Evolutionary conservation across 176 grass and related monocot species (phyloP).

Genomic region (Alopecurus myosuroides): DNA sequence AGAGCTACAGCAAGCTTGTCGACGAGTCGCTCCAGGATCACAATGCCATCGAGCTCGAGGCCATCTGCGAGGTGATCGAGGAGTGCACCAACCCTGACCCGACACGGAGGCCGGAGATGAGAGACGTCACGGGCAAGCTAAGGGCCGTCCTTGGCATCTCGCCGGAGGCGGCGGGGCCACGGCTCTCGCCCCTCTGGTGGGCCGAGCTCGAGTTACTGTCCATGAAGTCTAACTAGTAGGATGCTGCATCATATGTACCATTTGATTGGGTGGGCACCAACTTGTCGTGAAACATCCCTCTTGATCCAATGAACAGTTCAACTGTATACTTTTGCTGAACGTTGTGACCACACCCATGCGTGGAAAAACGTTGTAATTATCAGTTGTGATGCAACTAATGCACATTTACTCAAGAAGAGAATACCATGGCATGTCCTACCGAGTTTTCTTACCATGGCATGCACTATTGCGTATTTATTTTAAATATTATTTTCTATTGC

Average conservation of each 20-base stretch:
- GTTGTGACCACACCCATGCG: background rate
- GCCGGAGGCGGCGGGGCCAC: constrained; percentile 71
- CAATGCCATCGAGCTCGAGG: constrained; percentile 44
- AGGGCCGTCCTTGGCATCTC: constrained; percentile 43
- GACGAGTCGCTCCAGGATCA: constrained; percentile 51
- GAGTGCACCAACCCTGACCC: constrained; percentile 59
- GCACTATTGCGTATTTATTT: background rate
- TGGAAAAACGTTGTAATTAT: background rate
- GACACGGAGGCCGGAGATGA: constrained; percentile 44
- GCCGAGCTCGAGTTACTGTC: constrained; percentile 93
- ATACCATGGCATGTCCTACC: background rate
- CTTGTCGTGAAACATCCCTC: background rate
- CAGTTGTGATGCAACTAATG: background rate
- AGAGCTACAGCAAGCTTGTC: constrained; percentile 44
- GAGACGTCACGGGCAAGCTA: constrained; percentile 51
- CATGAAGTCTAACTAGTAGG: constrained; percentile 59
- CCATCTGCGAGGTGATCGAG: constrained; percentile 68
- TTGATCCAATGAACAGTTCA: background rate
- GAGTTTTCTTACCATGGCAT: background rate
- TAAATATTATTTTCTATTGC: background rate
- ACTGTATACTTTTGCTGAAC: background rate
- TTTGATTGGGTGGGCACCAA: constrained; percentile 25
- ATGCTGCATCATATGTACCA: background rate
- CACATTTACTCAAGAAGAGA: constrained; percentile 21
- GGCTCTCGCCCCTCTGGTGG: constrained; percentile 93